phyloP scores from a whole-genome alignment of 1,284 basidiomycete species.

The Boletus smithii region DNA sequence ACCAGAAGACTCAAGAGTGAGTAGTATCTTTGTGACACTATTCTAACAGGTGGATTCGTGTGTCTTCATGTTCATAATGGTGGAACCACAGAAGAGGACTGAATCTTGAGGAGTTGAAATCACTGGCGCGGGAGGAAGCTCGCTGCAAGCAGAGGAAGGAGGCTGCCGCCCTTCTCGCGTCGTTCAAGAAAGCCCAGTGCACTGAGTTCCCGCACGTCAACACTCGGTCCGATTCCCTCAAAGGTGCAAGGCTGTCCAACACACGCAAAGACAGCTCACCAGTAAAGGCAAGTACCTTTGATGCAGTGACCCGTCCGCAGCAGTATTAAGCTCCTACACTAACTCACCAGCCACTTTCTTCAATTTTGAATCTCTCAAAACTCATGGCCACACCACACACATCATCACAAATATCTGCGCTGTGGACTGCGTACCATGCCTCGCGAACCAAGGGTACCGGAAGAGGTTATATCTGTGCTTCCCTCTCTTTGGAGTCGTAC shows the following conservation, averaged over 20 bases:
- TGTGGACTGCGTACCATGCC: slow-evolving; percentile 90
- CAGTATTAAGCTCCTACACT: not conserved
- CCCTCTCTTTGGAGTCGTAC: slow-evolving; percentile 74
- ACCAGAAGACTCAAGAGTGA: slow-evolving; percentile 45
- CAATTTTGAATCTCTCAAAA: slow-evolving; percentile 75
- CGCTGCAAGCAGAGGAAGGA: slow-evolving; percentile 33
- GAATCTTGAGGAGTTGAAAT: slow-evolving; percentile 40
- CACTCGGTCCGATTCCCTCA: not conserved
- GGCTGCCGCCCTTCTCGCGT: slow-evolving; percentile 13
- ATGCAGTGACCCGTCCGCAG: slow-evolving; percentile 2
- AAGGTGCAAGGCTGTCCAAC: slow-evolving; percentile 12
- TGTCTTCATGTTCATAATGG: not conserved
- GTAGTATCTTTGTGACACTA: slow-evolving; percentile 19
- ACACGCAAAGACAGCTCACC: slow-evolving; percentile 65
- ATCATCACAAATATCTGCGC: slow-evolving; percentile 64
- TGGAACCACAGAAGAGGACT: slow-evolving; percentile 40
- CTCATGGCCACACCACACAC: slow-evolving; percentile 71
- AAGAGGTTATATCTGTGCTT: slow-evolving; percentile 78
- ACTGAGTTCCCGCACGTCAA: not conserved
- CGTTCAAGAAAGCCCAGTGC: slow-evolving; percentile 6
- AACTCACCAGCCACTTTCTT: slow-evolving; percentile 64
- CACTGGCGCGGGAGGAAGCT: slow-evolving; percentile 36
- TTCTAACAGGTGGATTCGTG: slow-evolving; percentile 21
- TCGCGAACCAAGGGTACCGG: slow-evolving; percentile 74
- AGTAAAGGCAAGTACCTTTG: slow-evolving; percentile 53